phyloP scores from a whole-genome alignment of 1,139 yeast genomes.

The Martiniozyma asiatica region DNA sequence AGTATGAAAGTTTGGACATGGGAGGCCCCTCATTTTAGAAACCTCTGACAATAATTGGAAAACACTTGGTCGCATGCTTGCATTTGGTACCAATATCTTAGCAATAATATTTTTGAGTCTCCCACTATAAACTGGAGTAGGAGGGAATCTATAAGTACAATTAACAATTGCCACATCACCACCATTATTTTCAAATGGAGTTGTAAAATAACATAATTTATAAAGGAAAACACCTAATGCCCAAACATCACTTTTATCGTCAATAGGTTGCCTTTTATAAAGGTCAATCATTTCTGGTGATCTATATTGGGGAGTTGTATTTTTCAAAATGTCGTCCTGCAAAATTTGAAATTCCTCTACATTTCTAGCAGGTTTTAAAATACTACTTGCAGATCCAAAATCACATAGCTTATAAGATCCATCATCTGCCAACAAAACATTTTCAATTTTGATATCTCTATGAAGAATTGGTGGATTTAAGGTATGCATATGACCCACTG shows the following conservation, averaged over 20 bases:
- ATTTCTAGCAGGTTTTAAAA: slow-evolving; percentile 50
- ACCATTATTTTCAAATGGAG: slow-evolving; percentile 71
- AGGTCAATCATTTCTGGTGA: slow-evolving; percentile 96
- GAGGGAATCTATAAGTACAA: slow-evolving; percentile 53
- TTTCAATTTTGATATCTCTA: slow-evolving; percentile 91
- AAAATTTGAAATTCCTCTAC: slow-evolving; percentile 55
- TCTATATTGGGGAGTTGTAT: slow-evolving; percentile 96
- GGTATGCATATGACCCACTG: slow-evolving; percentile 82
- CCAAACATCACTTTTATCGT: slow-evolving; percentile 94
- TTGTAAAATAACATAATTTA: slow-evolving; percentile 84
- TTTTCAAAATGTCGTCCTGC: slow-evolving; percentile 75
- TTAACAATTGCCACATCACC: slow-evolving; percentile 66
- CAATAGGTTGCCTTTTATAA: slow-evolving; percentile 72
- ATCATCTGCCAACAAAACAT: slow-evolving; percentile 66
- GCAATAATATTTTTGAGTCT: slow-evolving; percentile 61
- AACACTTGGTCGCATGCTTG: slow-evolving; percentile 60
- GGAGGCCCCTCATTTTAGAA: slow-evolving; percentile 43
- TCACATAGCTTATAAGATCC: slow-evolving; percentile 79
- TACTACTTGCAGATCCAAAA: slow-evolving; percentile 83
- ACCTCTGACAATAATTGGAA: slow-evolving; percentile 58
- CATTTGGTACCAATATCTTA: slow-evolving; percentile 34
- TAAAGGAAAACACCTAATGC: slow-evolving; percentile 87
- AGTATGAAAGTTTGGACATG: too few species aligned
- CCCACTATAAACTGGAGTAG: slow-evolving; percentile 42
- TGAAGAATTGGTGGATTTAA: slow-evolving; percentile 52